Conservation (phyloP, 2,329 filamentous ascomycete genomes). For the Nemania abortiva region DNA sequence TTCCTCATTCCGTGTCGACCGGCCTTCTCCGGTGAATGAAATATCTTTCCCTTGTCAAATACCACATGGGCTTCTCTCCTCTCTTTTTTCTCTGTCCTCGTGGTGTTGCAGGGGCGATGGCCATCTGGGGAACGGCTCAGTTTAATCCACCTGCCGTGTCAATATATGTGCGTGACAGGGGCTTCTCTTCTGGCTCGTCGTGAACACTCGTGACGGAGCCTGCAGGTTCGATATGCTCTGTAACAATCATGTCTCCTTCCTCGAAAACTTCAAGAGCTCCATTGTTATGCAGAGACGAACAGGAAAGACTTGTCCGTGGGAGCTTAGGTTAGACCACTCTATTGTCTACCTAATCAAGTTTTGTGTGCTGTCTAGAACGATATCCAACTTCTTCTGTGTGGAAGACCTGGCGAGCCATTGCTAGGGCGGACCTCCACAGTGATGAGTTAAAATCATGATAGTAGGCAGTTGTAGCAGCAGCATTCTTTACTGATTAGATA, state of each 20-base stretch:
- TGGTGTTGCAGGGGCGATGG: slow-evolving; percentile 9
- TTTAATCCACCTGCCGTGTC: slow-evolving; percentile 25
- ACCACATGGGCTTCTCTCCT: slow-evolving; percentile 3
- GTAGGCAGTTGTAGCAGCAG: too few species aligned
- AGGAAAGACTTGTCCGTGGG: slow-evolving; percentile 1
- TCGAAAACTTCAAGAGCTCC: slow-evolving; percentile 11
- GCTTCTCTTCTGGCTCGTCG: slow-evolving; percentile 8
- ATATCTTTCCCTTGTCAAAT: slow-evolving; percentile 13
- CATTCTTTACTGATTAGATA: not conserved
- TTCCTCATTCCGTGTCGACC: slow-evolving; percentile 10
- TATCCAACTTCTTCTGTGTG: slow-evolving; percentile 9
- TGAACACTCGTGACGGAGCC: slow-evolving; percentile 27
- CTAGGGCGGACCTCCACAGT: not conserved
- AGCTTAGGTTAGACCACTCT: slow-evolving; percentile 1
- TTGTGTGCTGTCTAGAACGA: slow-evolving; percentile 3
- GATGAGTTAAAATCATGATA: too few species aligned
- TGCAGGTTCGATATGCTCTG: slow-evolving; percentile 28
- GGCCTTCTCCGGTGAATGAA: slow-evolving; percentile 15
- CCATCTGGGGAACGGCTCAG: slow-evolving; percentile 20
- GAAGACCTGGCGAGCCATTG: not conserved
- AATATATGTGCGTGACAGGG: slow-evolving; percentile 31
- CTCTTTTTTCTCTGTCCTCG: not conserved
- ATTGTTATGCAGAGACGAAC: slow-evolving; percentile 13
- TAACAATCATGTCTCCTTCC: slow-evolving; percentile 20
- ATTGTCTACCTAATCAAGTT: not conserved